These are phyloP conservation scores for Fusarium domesticum DNA, from an alignment of 2,329 filamentous ascomycete genomes.

Conservation along the genomic window DNA sequence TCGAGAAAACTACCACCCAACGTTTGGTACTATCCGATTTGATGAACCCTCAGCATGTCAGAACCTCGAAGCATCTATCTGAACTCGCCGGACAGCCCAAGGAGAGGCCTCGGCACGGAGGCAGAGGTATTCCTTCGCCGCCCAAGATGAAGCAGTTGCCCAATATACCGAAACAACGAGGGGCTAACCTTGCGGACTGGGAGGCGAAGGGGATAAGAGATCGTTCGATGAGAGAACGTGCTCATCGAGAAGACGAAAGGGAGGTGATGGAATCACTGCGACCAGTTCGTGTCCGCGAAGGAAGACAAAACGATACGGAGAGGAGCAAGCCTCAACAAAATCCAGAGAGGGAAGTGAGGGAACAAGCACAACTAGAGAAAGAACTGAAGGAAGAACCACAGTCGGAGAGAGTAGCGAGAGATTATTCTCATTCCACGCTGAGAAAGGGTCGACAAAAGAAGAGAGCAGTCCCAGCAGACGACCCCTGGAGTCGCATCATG, in stretches of 20 bases:
- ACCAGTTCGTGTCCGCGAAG: no score
- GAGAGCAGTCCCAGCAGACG: conserved; percentile 6
- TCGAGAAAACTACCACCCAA: background rate
- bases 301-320: no score
- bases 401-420: background rate
- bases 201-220: background rate
- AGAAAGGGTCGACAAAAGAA: conserved; percentile 4
- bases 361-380: no score
- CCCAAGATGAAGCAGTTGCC: conserved; percentile 5
- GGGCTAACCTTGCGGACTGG: conserved; percentile 4
- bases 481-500: conserved; percentile 4
- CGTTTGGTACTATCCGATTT: conserved; percentile 10
- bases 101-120: conserved; percentile 3
- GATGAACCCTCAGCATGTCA: conserved; percentile 1
- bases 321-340: no score
- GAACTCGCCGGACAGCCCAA: background rate
- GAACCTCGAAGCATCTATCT: background rate
- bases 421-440: conserved; percentile 9
- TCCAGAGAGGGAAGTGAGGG: no score
- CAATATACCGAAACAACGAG: conserved; percentile 4
- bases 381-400: no score
- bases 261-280: no score
- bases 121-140: background rate
- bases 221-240: background rate
- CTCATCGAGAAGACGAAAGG: background rate